Percentiles rank a stretch among this genome's conserved stretches.
Conservation (phyloP, 2,329 filamentous ascomycete species). For the Colletotrichum acutatum region DNA sequence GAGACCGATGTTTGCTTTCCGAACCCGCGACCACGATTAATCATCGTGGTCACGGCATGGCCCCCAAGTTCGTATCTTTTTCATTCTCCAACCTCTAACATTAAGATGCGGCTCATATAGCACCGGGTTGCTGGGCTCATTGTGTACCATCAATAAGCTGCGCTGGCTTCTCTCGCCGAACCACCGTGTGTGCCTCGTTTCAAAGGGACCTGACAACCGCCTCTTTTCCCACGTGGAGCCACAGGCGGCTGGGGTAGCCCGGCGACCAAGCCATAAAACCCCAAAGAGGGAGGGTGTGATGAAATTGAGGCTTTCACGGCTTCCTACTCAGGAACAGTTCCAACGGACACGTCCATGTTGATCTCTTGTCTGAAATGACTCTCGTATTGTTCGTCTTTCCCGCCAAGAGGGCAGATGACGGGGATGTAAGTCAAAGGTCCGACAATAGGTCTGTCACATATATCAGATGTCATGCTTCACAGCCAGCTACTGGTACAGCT, state of each 20-base stretch:
- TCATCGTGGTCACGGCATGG: neutral
- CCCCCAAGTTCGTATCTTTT: neutral
- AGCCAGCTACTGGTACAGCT: neutral
- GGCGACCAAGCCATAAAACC: neutral
- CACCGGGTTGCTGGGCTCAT: neutral
- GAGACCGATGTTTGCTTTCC: neutral
- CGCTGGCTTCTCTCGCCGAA: neutral
- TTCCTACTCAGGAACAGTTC: neutral
- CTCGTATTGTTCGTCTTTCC: too few relatives aligned
- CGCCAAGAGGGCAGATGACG: neutral
- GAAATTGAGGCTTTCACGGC: neutral
- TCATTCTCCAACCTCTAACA: neutral
- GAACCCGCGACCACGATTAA: neutral
- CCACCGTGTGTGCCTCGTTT: conserved; percentile 7
- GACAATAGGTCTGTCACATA: neutral
- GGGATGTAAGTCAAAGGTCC: neutral
- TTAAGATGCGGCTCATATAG: neutral
- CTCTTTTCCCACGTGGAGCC: conserved; percentile 25
- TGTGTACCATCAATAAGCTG: neutral
- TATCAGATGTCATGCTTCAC: neutral
- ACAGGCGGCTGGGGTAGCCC: conserved; percentile 18
- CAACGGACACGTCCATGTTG: neutral
- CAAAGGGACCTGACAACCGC: conserved; percentile 2
- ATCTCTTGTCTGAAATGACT: neutral
- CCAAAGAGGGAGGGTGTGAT: neutral